Base-by-base conservation (phyloP, 768 basidiomycete genomes). In the Lactarius hatsudake region DNA sequence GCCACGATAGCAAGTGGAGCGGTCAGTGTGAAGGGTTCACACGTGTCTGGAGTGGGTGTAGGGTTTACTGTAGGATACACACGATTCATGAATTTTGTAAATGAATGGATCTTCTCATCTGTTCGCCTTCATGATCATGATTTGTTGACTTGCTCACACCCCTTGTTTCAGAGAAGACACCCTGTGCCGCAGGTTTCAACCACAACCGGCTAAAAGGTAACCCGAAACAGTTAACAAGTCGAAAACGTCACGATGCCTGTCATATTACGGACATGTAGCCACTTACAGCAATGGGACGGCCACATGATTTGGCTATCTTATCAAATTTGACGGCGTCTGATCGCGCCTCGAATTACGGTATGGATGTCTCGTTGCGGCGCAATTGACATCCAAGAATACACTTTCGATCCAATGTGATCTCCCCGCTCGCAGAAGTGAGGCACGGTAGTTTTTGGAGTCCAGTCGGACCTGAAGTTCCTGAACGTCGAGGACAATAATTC, bases 101-200 rank as follows among this genome's bases (percentile, higher is more conserved):
- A 53, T 53, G 51, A 53, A 53, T 53, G 26, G 51, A 53, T 53
- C 51, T 53, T 53, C 51, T 53, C 51, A 13, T 53, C 51, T 53
- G 51, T 53, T 53, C 51, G 15, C 51, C 26, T 45, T n/a, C 43
- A 53, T 17, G 26, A 26, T 53, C 51, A 28, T 53, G 51, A 53
- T 26, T 42, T 53, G 51, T 53, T 26, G 51, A 53, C 23, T 53
- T 53, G 26, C 5, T 20, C 51, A 53, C 51, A 26, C 10, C 51
- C 51, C 51, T 53, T 53, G 51, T 53, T 53, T 53, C 51, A 28
- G 26, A 10, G 51, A 53, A 53, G 51, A 28, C 51, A 26, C 26
- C 48, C 45, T 48, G 45, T 48, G 45, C 45, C 45, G 45, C 45
- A 23, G 45, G 12, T 48, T 48, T 48, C 45, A 23, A 9, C n/a